Base-by-base conservation (phyloP, 1,284 basidiomycete genomes). In the Leccinum solheimii region DNA sequence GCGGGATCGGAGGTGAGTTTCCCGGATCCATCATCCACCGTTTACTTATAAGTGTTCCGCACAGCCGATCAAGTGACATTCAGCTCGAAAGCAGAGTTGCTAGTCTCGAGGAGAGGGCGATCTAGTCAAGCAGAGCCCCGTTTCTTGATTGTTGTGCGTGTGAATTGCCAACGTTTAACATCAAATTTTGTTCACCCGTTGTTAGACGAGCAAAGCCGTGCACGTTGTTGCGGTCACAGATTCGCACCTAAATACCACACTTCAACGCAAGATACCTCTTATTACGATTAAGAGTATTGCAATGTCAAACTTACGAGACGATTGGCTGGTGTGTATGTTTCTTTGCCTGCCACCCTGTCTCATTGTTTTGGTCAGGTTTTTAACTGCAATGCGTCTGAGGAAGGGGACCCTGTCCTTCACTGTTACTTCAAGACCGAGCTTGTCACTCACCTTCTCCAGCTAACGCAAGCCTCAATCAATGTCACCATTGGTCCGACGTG, bases 351-450 rank as follows among this genome's bases (percentile, higher is more conserved):
- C 11, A 51, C 5, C 40, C 3, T 54, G 23, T 54, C 27, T 63
- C 45, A 64, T 23, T 16, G n/a, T 36, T 40, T 53, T 59, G 38
- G 21, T 27, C 53, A 69, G 88, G 83, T 81, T 8, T 72, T 94
- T 66, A 96, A 96, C 72, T 86, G 89, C 50, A 87, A 83, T 62
- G 79, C 84, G 30, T 85, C 87, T 0, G 95, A 97, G 76, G 97
- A 98, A 74, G 95, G 95, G n/a, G 97, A 99, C 73, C 95, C 97
- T 0, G 82, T 98, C 55, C 83, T 99, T 70, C 91, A 87, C 64
- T 95, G 93, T 69, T 83, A 88, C 67, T 97, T 99, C 86, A 99
- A 99, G 86, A 99, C 97, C 0, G 97, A 99, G 75, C 81, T 99
- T 57, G 82, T 89, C 9, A 86, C 94, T 11, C 89, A 91, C 68